Evolutionary conservation across 1,139 yeast species (phyloP).

Genomic region (Saccharomyces pastorianus): DNA sequence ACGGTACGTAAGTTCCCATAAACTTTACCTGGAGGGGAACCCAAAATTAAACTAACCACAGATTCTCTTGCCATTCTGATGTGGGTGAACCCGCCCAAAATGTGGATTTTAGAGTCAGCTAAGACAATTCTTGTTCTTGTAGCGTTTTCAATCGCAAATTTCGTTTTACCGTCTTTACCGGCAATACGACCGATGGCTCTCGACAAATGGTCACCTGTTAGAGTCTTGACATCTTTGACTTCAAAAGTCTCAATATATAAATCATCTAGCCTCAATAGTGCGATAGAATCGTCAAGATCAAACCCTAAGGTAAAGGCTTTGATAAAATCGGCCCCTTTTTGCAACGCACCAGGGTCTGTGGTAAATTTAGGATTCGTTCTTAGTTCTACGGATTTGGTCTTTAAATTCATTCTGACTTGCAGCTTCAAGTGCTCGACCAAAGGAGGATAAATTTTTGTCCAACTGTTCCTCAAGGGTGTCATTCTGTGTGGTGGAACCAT

Average conservation of each 20-base stretch:
- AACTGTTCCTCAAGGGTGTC: conserved; percentile 79
- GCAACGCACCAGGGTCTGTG: conserved; percentile 87
- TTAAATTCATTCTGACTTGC: conserved; percentile 92
- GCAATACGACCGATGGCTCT: conserved; percentile 99
- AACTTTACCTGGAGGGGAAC: conserved; percentile 97
- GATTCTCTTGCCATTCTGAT: conserved; percentile 97
- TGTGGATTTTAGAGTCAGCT: conserved; percentile 94
- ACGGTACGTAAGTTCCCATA: conserved; percentile 95
- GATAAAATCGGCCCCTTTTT: conserved; percentile 94
- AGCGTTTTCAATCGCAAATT: conserved; percentile 96
- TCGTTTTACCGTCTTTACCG: conserved; percentile 97
- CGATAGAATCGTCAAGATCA: conserved; percentile 94
- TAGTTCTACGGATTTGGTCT: conserved; percentile 76
- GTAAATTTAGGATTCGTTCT: conserved; percentile 73
- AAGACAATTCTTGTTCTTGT: conserved; percentile 95
- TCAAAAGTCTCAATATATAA: conserved; percentile 94
- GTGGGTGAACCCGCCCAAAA: conserved; percentile 92
- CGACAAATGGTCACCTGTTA: conserved; percentile 90
- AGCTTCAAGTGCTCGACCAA: conserved; percentile 87
- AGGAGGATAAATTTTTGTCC: conserved; percentile 95
- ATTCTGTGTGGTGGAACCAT: conserved; percentile 95
- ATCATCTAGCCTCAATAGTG: conserved; percentile 87
- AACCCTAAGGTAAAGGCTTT: conserved; percentile 93
- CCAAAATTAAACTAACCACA: conserved; percentile 86
- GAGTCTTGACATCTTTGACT: conserved; percentile 90